Conservation (phyloP, 2,329 filamentous ascomycete species). For the Fusarium napiforme region DNA sequence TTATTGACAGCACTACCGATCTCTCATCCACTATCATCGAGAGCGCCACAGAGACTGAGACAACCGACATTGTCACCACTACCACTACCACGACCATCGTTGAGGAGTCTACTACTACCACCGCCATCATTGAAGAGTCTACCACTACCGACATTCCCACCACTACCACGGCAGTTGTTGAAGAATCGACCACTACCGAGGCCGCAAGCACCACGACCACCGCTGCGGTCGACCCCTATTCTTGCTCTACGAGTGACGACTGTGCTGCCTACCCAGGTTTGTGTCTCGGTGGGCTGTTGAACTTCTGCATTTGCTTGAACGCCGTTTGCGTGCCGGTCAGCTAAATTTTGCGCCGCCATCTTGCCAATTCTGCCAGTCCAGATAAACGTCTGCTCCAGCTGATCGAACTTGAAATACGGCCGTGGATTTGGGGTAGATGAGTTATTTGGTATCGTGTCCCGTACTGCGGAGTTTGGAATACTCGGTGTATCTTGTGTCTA, state of each 20-base stretch:
- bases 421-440: accelerated
- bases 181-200: background rate
- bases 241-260: background rate
- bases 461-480: background rate
- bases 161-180: background rate
- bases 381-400: no score
- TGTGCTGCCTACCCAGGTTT: background rate
- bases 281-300: background rate
- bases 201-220: background rate
- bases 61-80: background rate
- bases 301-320: background rate
- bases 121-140: background rate
- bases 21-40: background rate
- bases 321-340: background rate
- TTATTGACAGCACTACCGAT: background rate
- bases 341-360: background rate
- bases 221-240: accelerated
- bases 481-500: background rate
- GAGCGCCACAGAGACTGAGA: background rate
- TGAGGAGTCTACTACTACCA: background rate
- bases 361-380: no score
- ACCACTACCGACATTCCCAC: background rate
- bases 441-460: background rate
- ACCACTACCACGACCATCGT: background rate
- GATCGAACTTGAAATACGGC: no score